A percentile compares a stretch with the other conserved stretches of the same genome.
phyloP scores from a whole-genome alignment of 2,329 filamentous ascomycete genomes.

The Neonectria coccinea region DNA sequence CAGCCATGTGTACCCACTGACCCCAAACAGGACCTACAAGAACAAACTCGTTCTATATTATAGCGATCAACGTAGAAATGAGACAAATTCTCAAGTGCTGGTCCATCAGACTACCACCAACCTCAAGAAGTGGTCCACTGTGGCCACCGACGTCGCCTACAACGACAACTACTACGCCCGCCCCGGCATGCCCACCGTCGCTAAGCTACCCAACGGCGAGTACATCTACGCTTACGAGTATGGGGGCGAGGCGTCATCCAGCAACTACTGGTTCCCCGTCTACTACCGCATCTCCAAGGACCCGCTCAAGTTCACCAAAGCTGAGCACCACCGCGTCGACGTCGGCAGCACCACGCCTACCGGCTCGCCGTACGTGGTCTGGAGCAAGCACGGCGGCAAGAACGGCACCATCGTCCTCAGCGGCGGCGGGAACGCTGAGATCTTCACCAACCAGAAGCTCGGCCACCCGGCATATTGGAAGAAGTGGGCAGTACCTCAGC shows the following conservation, averaged over 20 bases:
- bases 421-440: constrained; percentile 51
- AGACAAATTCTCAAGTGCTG: constrained; percentile 74
- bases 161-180: constrained; percentile 68
- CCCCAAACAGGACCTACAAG: constrained; percentile 59
- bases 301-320: constrained; percentile 53
- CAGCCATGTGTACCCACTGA: constrained; percentile 6
- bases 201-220: constrained; percentile 65
- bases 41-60: constrained; percentile 74
- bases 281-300: constrained; percentile 58
- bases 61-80: constrained; percentile 74
- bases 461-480: constrained; percentile 54
- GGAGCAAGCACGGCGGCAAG: constrained; percentile 57
- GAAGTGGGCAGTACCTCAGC: constrained; percentile 50
- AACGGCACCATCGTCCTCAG: constrained; percentile 60
- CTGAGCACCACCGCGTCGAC: constrained; percentile 48
- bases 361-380: constrained; percentile 58
- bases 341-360: constrained; percentile 51
- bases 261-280: constrained; percentile 55
- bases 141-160: constrained; percentile 71
- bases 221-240: constrained; percentile 74
- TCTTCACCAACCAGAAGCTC: constrained; percentile 58
- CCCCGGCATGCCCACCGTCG: constrained; percentile 76
- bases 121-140: constrained; percentile 68
- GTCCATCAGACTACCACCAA: constrained; percentile 72
- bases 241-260: constrained; percentile 56